Percentiles rank a stretch among this genome's conserved stretches.
These are phyloP conservation scores for Beauveria rudraprayagi DNA, from an alignment of 2,329 filamentous ascomycete species.

Conservation along the genomic window DNA sequence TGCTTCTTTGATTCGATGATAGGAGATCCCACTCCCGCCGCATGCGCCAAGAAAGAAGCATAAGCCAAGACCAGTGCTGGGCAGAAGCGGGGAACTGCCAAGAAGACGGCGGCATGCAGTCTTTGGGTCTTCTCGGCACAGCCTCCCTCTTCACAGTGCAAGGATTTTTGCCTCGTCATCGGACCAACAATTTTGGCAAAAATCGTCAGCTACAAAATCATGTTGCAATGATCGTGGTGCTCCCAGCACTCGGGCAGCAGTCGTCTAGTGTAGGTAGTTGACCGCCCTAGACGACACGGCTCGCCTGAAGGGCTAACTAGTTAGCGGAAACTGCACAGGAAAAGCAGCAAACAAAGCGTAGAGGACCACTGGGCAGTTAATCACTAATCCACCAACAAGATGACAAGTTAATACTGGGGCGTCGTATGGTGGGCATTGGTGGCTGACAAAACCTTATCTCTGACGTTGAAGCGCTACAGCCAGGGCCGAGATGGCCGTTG, in stretches of 20 bases:
- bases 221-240: too few relatives aligned
- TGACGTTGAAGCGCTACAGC: background rate
- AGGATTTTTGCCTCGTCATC: background rate
- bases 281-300: too few relatives aligned
- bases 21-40: too few relatives aligned
- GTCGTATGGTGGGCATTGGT: background rate
- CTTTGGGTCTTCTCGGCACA: background rate
- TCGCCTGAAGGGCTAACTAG: too few relatives aligned
- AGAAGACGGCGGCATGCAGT: background rate
- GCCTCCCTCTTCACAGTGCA: constrained; percentile 7
- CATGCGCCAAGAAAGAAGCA: background rate
- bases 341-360: too few relatives aligned
- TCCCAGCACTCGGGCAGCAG: too few relatives aligned
- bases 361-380: background rate
- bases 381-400: background rate
- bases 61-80: background rate
- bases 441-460: background rate
- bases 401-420: background rate
- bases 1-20: too few relatives aligned
- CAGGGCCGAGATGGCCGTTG: background rate
- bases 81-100: constrained; percentile 3
- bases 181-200: too few relatives aligned
- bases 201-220: too few relatives aligned
- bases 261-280: too few relatives aligned
- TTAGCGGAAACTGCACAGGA: too few relatives aligned